phyloP scores from a whole-genome alignment of 164 flowering plant genomes.

The Protea cynaroides region DNA sequence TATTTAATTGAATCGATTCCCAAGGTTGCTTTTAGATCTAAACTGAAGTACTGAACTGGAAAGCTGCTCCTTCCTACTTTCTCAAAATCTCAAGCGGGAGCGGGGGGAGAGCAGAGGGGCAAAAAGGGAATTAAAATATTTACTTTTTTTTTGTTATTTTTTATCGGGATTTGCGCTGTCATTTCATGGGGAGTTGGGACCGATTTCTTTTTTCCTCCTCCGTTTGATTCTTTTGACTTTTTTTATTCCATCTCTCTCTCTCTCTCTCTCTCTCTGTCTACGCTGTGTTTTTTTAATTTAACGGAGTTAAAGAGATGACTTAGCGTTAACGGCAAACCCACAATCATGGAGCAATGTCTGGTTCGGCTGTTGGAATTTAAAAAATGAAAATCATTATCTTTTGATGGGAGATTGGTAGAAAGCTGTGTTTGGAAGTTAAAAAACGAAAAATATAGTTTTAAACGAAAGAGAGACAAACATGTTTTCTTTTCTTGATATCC shows the following conservation, averaged over 20 bases:
- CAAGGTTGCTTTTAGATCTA: neutral
- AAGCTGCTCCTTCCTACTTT: conserved; percentile 3
- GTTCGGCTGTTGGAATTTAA: neutral
- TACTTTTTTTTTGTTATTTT: conserved; percentile 3
- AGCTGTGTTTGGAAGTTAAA: too few species aligned
- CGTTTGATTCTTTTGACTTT: neutral
- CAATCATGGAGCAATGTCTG: conserved; percentile 15
- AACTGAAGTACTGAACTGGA: conserved; percentile 12
- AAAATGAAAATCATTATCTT: neutral
- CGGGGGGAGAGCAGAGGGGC: conserved; percentile 29
- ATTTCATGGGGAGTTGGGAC: neutral
- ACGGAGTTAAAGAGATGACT: conserved; percentile 13
- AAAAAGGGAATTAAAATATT: conserved; percentile 12
- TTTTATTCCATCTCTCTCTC: too few species aligned
- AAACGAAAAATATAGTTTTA: too few species aligned
- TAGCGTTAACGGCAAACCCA: conserved; percentile 26
- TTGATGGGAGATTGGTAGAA: too few species aligned
- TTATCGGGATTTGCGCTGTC: neutral
- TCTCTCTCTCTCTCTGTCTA: too few species aligned
- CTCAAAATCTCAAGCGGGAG: conserved; percentile 15
- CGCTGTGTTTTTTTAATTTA: neutral
- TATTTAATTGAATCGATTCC: too few species aligned
- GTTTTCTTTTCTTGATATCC: too few species aligned
- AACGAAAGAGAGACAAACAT: too few species aligned
- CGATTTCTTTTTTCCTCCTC: neutral